Conservation (phyloP, 495 filamentous ascomycete species). For the Thermochaetoides thermophila region DNA sequence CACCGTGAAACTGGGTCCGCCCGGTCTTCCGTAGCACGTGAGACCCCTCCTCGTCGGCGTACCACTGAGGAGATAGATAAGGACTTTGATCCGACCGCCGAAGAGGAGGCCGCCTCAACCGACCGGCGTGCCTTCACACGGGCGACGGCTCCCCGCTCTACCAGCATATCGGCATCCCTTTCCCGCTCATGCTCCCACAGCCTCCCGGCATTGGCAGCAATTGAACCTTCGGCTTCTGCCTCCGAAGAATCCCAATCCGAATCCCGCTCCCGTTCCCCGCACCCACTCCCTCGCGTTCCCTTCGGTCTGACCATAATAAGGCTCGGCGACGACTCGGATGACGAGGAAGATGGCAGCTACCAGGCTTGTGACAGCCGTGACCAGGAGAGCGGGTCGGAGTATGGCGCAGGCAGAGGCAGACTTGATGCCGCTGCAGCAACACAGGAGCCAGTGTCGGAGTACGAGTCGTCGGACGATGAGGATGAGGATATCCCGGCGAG, state of each 20-base stretch:
- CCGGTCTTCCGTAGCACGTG: too few relatives aligned
- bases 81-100: constrained; percentile 19
- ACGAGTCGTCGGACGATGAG: constrained; percentile 14
- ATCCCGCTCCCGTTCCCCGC: neutral
- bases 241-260: neutral
- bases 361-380: neutral
- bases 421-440: neutral
- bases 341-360: constrained; percentile 7
- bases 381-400: neutral
- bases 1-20: too few relatives aligned
- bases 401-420: neutral
- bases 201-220: too few relatives aligned
- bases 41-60: too few relatives aligned
- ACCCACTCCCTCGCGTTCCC: constrained; percentile 1
- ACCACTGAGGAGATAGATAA: too few relatives aligned
- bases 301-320: constrained; percentile 18
- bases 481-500: constrained; percentile 20
- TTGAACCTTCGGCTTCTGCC: too few relatives aligned
- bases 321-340: constrained; percentile 9
- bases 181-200: neutral
- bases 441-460: constrained; percentile 4
- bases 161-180: neutral
- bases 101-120: constrained; percentile 10
- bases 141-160: neutral
- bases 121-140: neutral